Evolutionary conservation across 208 protist genomes (phyloP).

Genomic region (Trypanosoma cruzi): DNA sequence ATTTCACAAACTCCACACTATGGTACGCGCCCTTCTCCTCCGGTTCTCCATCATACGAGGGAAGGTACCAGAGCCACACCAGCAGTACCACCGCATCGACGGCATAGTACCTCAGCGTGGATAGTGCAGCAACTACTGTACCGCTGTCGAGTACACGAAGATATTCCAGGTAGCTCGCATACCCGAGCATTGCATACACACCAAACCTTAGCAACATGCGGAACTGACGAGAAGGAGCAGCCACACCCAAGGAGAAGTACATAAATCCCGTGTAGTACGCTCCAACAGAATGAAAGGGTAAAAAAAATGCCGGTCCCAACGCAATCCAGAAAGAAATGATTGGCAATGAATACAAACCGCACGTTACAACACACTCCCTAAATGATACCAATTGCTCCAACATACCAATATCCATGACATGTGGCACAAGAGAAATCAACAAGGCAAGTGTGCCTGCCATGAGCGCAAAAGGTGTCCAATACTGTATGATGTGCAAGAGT

Average conservation of each 20-base stretch:
- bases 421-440: conserved; percentile 61
- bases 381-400: conserved; percentile 36
- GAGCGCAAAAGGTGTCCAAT: conserved; percentile 37
- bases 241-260: conserved; percentile 28
- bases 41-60: conserved; percentile 60
- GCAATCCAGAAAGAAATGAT: conserved; percentile 29
- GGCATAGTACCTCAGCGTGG: conserved; percentile 20
- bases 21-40: conserved; percentile 61
- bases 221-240: conserved; percentile 40
- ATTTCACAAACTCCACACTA: conserved; percentile 47
- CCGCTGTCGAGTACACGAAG: conserved; percentile 16
- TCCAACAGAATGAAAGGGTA: conserved; percentile 49
- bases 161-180: conserved; percentile 52
- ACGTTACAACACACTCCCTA: conserved; percentile 51
- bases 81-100: conserved; percentile 43
- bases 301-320: conserved; percentile 35
- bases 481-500: conserved; percentile 37
- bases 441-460: conserved; percentile 32
- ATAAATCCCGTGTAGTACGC: conserved; percentile 32
- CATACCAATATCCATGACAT: conserved; percentile 49
- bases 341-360: conserved; percentile 50
- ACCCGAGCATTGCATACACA: conserved; percentile 59
- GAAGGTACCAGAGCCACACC: conserved; percentile 61
- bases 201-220: conserved; percentile 41
- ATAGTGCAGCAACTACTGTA: neutral